These are phyloP conservation scores for Hyaloperonospora brassicae DNA, from an alignment of 352 stramenopile genomes.

Conservation along the genomic window DNA sequence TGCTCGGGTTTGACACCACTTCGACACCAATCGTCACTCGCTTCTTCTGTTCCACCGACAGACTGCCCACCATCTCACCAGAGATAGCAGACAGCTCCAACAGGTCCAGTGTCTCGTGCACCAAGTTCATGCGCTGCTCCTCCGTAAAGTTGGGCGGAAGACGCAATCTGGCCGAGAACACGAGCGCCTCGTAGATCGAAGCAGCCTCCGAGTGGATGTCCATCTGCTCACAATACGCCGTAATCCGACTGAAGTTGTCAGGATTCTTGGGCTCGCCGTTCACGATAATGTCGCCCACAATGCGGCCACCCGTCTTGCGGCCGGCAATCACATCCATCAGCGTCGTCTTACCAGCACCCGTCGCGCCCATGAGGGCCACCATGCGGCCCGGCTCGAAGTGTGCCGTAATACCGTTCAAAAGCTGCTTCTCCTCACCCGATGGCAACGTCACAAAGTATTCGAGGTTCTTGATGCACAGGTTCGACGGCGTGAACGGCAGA, in stretches of 20 bases:
- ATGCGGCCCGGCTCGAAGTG: conserved; percentile 54
- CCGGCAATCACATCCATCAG: conserved; percentile 58
- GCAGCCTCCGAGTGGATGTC: conserved; percentile 79
- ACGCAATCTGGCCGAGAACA: conserved; percentile 86
- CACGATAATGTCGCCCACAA: conserved; percentile 79
- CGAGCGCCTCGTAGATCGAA: conserved; percentile 84
- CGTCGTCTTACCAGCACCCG: conserved; percentile 53
- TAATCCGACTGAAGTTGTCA: conserved; percentile 61
- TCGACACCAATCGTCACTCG: conserved; percentile 91
- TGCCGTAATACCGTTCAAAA: conserved; percentile 36
- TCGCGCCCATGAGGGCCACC: conserved; percentile 66
- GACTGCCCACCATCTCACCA: conserved; percentile 34
- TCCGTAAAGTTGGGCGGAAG: conserved; percentile 44
- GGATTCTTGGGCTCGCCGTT: conserved; percentile 85
- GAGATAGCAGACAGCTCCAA: conserved; percentile 42
- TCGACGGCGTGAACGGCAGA: conserved; percentile 36
- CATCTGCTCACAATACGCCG: conserved; percentile 74
- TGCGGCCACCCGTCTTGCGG: conserved; percentile 45
- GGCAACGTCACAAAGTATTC: conserved; percentile 57
- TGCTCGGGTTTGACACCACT: conserved; percentile 87
- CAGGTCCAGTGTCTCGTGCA: conserved; percentile 48
- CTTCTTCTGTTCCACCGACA: conserved; percentile 90
- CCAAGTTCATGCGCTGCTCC: conserved; percentile 39
- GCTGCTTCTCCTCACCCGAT: conserved; percentile 43
- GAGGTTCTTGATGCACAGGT: conserved; percentile 43